Base-by-base conservation (phyloP, 2,329 filamentous ascomycete species). In the Cladosporium austrohemisphaericum region DNA sequence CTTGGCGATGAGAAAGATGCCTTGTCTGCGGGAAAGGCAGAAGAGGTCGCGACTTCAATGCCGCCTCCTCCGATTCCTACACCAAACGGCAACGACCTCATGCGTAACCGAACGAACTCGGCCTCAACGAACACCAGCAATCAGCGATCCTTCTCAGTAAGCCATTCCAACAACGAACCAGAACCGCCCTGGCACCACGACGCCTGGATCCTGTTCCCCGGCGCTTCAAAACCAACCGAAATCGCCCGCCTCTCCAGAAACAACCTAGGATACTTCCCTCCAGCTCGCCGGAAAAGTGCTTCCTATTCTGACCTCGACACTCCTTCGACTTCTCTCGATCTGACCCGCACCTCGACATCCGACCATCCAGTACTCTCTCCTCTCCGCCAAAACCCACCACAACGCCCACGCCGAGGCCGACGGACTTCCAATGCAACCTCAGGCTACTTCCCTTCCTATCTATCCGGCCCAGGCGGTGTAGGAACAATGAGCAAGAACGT, bases 221-320 rank as follows among this genome's bases (percentile, higher is more conserved):
- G 83, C 18, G 78, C 79, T 55, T 72, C 75, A 13, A 76, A 83
- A 19, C 84, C 88, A 1, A 83, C 93, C 19, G 88, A 96, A 66
- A 93, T 98, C 56, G 89, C 84, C 13, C 83, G 93, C 23, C 81
- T 97, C 51, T 83, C 89, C 18, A 83, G 88, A 50, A 83, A 84
- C 68, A 79, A 85, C 2, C 77, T 96, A 36, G 92, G 91, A 19
- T 97, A 92, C 69, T 97, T 97, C 63, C 92, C 92, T 3, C 91
- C 91, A 6, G 81, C 90, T 16, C 78, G 90, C 64, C 88, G 91
- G 81, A 93, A 93, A 83, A 93, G 86, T 55, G 77, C 79, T 45
- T 86, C 86, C 2, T 72, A 72, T 53, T 69, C 71, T 10, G 77
- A 81, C 11, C 57, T 83, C 44, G 81, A 83, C 14, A 88, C 85